These are phyloP conservation scores for Cicer cuneatum DNA, from an alignment of 306 rosid genomes.

Conservation along the genomic window DNA sequence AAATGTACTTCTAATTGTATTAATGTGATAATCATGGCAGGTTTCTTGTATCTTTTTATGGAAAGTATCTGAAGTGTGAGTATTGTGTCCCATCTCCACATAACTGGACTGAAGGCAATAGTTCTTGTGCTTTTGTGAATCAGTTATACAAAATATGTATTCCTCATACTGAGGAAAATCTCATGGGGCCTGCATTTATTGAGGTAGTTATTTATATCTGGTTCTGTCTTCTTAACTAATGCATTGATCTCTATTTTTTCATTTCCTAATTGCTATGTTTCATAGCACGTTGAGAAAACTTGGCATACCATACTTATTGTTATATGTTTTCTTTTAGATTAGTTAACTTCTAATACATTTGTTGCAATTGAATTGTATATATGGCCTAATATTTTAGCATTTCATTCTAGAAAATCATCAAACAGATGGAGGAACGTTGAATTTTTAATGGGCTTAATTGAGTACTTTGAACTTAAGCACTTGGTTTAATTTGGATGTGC, in stretches of 20 bases:
- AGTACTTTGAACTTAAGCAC: conserved; percentile 21
- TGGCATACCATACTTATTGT: conserved; percentile 7
- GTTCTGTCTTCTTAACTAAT: conserved; percentile 29
- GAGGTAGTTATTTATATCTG: conserved; percentile 62
- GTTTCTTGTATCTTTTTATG: conserved; percentile 87
- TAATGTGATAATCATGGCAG: conserved; percentile 60
- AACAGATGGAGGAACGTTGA: not conserved
- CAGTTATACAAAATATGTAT: conserved; percentile 78
- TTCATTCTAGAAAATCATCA: conserved; percentile 21
- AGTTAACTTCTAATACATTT: conserved; percentile 7
- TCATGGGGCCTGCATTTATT: conserved; percentile 90
- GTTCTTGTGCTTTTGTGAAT: conserved; percentile 57
- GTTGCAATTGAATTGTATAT: not conserved
- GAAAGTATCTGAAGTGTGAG: conserved; percentile 73
- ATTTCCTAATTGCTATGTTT: conserved; percentile 32
- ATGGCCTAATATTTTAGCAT: not conserved
- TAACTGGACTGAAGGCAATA: conserved; percentile 53
- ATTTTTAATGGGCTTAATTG: conserved; percentile 15
- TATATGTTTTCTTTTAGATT: conserved; percentile 27
- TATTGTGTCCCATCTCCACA: conserved; percentile 57
- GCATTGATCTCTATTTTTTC: conserved; percentile 28
- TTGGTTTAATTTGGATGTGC: not conserved
- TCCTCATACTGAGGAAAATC: conserved; percentile 66
- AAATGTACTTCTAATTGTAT: conserved; percentile 37
- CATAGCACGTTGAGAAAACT: not conserved